Conservation (phyloP, 1,139 yeast genomes). For the Starmera stellimalicola region DNA sequence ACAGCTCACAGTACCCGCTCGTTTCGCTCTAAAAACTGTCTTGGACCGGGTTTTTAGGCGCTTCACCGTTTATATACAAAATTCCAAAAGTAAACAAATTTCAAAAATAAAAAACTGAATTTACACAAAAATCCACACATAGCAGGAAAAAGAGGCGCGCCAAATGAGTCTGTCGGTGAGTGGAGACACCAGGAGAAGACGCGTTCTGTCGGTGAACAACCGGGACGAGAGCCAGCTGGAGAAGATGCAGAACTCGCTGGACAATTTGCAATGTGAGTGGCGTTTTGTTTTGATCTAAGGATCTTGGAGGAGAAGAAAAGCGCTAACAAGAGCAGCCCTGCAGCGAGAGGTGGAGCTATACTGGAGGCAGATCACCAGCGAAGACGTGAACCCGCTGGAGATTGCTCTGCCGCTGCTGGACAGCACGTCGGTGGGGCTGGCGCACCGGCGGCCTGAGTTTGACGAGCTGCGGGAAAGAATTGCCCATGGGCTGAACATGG, state of each 20-base stretch:
- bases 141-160: too few relatives aligned
- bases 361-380: constrained; percentile 30
- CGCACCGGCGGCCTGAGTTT: constrained; percentile 58
- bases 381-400: constrained; percentile 69
- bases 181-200: too few relatives aligned
- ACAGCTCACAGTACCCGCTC: too few relatives aligned
- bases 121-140: too few relatives aligned
- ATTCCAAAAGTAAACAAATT: too few relatives aligned
- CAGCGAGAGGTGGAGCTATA: constrained; percentile 22
- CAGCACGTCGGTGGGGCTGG: constrained; percentile 81
- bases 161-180: too few relatives aligned
- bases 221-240: constrained; percentile 9
- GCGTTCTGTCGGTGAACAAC: constrained; percentile 9
- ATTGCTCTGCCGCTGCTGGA: constrained; percentile 75
- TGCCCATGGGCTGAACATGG: constrained; percentile 47
- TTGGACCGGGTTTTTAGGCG: too few relatives aligned
- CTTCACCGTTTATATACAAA: too few relatives aligned
- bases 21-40: too few relatives aligned
- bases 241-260: constrained; percentile 16
- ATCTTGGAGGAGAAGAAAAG: not conserved
- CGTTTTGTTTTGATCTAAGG: not conserved
- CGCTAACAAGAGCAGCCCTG: constrained; percentile 5
- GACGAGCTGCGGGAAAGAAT: constrained; percentile 43
- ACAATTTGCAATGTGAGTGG: constrained; percentile 13
- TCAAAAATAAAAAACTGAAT: too few relatives aligned